Percentiles rank a stretch among this genome's conserved stretches.
These are phyloP conservation scores for Quercus wislizeni DNA, from an alignment of 306 rosid genomes.

Conservation along the genomic window DNA sequence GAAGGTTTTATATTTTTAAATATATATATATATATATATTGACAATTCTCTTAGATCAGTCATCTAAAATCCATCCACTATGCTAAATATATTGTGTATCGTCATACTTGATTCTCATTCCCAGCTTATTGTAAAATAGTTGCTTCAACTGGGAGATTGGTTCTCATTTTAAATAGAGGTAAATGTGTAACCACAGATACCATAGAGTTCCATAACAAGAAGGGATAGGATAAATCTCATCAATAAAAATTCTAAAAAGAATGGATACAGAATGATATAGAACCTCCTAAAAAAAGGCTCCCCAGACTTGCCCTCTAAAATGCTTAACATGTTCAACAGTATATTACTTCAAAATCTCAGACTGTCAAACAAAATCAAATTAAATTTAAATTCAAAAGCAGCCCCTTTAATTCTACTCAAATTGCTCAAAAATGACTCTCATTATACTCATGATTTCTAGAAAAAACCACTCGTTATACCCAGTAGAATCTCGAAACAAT, in stretches of 20 bases:
- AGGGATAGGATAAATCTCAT: not conserved
- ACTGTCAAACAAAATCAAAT: not conserved
- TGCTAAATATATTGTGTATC: not conserved
- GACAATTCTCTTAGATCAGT: not conserved
- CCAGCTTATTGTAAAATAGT: no score
- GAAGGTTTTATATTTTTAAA: not conserved
- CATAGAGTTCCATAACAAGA: not conserved
- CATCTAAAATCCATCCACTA: not conserved
- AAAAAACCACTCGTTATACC: not conserved
- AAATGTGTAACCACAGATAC: not conserved
- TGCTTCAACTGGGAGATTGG: no score
- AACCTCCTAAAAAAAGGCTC: not conserved
- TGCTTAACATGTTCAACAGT: not conserved
- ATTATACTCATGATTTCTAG: not conserved
- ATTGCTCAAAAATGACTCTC: not conserved
- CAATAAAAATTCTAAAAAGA: no score
- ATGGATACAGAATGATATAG: not conserved
- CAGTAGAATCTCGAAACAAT: not conserved
- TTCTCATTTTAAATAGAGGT: not conserved
- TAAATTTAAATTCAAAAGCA: no score
- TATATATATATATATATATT: not conserved
- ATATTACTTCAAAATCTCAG: not conserved
- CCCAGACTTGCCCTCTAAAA: not conserved
- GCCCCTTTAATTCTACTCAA: no score
- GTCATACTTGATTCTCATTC: not conserved